phyloP scores from a whole-genome alignment of 805 yeast species.

The Hanseniaspora pseudoguilliermondii region DNA sequence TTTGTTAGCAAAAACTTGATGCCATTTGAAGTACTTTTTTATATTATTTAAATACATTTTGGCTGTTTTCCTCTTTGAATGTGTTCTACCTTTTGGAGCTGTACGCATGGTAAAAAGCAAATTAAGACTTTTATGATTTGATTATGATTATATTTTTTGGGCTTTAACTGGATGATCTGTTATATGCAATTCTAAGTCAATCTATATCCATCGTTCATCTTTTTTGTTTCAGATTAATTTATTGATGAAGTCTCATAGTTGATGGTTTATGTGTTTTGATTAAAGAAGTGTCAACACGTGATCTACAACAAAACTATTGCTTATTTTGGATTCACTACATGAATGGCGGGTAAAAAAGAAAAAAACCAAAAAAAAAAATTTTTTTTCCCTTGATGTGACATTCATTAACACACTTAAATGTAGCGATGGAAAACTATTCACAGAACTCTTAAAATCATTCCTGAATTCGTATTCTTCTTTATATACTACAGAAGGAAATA shows the following conservation, averaged over 20 bases:
- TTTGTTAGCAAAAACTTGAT: neutral
- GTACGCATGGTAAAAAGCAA: neutral
- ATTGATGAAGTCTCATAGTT: neutral
- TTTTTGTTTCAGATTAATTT: neutral
- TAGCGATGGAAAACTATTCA: no score
- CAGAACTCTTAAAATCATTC: no score
- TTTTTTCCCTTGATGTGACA: no score
- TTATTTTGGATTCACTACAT: no score
- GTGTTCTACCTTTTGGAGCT: conserved; percentile 5
- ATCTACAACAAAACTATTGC: neutral
- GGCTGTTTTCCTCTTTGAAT: conserved; percentile 1
- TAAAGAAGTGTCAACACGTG: neutral
- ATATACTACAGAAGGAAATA: no score
- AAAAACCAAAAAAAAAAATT: no score
- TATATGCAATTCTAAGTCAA: neutral
- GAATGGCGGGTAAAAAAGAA: no score
- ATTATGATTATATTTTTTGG: no score
- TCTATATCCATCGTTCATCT: neutral
- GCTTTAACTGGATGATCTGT: no score
- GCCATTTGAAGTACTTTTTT: neutral
- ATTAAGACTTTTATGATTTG: no score
- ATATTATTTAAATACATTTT: neutral
- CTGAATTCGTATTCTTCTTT: no score
- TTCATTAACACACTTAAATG: no score
- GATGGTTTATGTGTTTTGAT: neutral